Base-by-base conservation (phyloP, 352 stramenopile genomes). In the Pythium periplocum region DNA sequence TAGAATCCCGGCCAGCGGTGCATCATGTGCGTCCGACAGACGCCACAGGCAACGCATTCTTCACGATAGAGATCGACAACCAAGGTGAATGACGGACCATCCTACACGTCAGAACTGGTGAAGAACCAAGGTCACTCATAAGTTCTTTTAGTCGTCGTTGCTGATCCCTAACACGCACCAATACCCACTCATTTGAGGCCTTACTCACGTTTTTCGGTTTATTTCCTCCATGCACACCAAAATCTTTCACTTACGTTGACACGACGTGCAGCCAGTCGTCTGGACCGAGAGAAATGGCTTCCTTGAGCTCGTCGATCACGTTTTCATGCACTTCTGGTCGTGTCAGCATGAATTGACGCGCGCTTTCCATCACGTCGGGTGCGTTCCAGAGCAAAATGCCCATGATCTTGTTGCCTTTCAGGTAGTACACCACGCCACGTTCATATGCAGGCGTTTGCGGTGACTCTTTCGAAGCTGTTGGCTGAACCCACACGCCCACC, bases 381-480 rank as follows among this genome's bases (percentile, higher is more conserved):
- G 87, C 86, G 54, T 97, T 97, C 84, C 86, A 96, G 9, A 96
- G 66, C 53, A 97, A 46, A 57, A 97, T 90, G 45, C 89, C 89
- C 60, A 95, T 87, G 56, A 97, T 87, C 54, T 90, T 87, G 69
- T 90, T 93, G 45, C 83, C 84, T 46, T 86, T 81, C 26, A 97
- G 64, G 47, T 97, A 97, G 64, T 97, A 97, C 45, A 97, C 87
- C 39, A 96, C 72, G 11, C 89, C 89, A 40, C 89, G 83, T 47
- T 92, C 69, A 53, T 84, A 96, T 3, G 36, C 61, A 39, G 57
- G 44, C n/a, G 41, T 40, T n/a, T 51, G 39, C 59, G 31, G 35
- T 31, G 11, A n/a, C 9, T 40, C 9, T 31, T 36, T 39, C 39
- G 41, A 3, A 36, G 40, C 8, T 31, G 44, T 54, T 50, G 51